phyloP scores from a whole-genome alignment of 225 moss, liverwort and hornwort genomes.

The Sphagnum tenellum region DNA sequence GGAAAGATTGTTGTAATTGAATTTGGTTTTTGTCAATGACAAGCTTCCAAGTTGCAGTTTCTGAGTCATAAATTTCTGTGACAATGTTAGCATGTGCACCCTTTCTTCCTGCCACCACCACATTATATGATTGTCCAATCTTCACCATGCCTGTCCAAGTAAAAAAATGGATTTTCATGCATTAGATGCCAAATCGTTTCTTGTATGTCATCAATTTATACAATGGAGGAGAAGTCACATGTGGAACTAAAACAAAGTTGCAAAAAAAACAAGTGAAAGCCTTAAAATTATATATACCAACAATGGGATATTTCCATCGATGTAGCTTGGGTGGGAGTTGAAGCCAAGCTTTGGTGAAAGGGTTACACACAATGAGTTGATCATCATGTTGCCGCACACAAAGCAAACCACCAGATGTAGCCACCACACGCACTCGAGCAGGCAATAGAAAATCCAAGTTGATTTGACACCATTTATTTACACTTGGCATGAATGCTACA shows the following conservation, averaged over 20 bases:
- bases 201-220: neutral
- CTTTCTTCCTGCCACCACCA: slow-evolving; percentile 65
- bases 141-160: slow-evolving; percentile 53
- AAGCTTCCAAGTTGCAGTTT: slow-evolving; percentile 42
- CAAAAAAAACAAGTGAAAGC: neutral
- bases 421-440: slow-evolving; percentile 54
- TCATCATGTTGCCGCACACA: slow-evolving; percentile 63
- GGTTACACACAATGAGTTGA: slow-evolving; percentile 66
- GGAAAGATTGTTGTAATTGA: slow-evolving; percentile 29
- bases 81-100: slow-evolving; percentile 39
- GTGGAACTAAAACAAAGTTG: neutral
- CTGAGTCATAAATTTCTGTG: slow-evolving; percentile 67
- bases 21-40: slow-evolving; percentile 39
- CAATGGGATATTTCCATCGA: slow-evolving; percentile 69
- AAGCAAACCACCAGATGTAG: slow-evolving; percentile 60
- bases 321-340: slow-evolving; percentile 45
- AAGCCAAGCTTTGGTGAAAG: slow-evolving; percentile 51
- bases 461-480: slow-evolving; percentile 50
- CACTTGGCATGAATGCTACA: slow-evolving; percentile 49
- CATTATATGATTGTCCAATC: slow-evolving; percentile 37
- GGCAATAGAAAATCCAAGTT: slow-evolving; percentile 55
- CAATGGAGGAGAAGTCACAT: neutral
- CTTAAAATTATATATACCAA: slow-evolving; percentile 19
- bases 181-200: neutral
- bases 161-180: neutral